Base-by-base conservation (phyloP, 768 basidiomycete genomes). In the Symmetrospora coprosmae region DNA sequence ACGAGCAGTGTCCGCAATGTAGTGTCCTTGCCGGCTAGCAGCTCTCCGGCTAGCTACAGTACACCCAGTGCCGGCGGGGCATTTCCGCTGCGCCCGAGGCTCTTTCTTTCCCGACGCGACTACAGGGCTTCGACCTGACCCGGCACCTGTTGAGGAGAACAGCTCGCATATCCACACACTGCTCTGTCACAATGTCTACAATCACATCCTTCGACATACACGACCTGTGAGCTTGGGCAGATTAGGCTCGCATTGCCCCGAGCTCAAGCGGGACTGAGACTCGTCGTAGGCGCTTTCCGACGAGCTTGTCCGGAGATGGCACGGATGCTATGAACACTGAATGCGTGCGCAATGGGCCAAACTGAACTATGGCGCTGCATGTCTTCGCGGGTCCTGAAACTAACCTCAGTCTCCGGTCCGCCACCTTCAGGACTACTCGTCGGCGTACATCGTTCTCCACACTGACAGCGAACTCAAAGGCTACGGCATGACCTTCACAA, bases 271-370 rank as follows among this genome's bases (percentile, higher is more conserved):
- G n/a, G n/a, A n/a, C n/a, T n/a, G n/a, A n/a, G n/a, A n/a, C n/a
- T n/a, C n/a, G n/a, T n/a, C n/a, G n/a, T n/a, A 80, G 92, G 50
- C 83, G 89, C 41, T 94, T 90, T 74, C 89, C 89, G 9, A 94
- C 89, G 9, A 88, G 86, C 21, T 73, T 91, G 41, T 82, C 85
- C 8, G 88, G 88, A 27, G 89, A 91, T 77, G 89, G 90, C 5
- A 84, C 87, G 30, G 89, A 94, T 76, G 89, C 89, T 7, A 92
- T 91, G 87, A 85, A 69, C 66, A 34, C 55, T 25, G 55, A 58
- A 58, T 58, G 55, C 43, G 55, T 58, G 25, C 19, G 55, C 21
- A 5, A 27, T 21, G 13, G n/a, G 4, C 30, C 30, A 30, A 31
- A 21, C 30, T 13, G 14, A 50, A 16, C 14, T 11, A 11, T 21